Base-by-base conservation (phyloP, 1,284 basidiomycete genomes). In the Cryptococcus amylolentus region DNA sequence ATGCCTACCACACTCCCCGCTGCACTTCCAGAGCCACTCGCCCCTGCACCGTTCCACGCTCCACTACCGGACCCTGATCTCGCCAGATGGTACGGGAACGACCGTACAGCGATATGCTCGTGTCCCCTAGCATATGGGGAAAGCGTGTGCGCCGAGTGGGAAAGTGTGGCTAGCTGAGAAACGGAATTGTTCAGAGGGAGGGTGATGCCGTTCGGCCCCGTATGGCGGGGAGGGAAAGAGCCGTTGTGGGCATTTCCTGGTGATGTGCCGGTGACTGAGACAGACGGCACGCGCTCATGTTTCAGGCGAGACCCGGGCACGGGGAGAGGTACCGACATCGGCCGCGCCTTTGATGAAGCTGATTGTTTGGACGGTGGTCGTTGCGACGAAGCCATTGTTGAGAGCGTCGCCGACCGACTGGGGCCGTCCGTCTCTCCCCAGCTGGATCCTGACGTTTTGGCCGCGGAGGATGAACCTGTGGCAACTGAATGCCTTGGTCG, bases 41-140 rank as follows among this genome's bases (percentile, higher is more conserved):
- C 69, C 14, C 76, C 64, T 37, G 74, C 78, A 49, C 10, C 73
- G 68, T 27, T 59, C 4, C 75, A 72, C 7, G 31, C 31, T 10
- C 31, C 31, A 35, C 31, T 35, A 6, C 31, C 31, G 31, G 31
- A 35, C 31, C 31, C 31, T 35, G 31, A 35, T 10, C 31, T 6
- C 10, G 31, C 31, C 31, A 35, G 31, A 16, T 74, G 49, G 82
- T 77, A 88, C 2, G 88, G 91, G 40, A 88, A 88, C 59, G 87
- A 89, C 26, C 91, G 83, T 3, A 94, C 90, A 5, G 91, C 90
- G 71, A 93, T 93, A 77, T 95, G 91, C 60, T 88, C 86, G 45
- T 91, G 81, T 6, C 86, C 86, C 49, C 90, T 84, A 10, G 92
- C 94, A 74, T 92, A 95, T 0, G 92, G 92, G 1, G 88, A 91